Evolutionary conservation across 768 basidiomycete genomes (phyloP).

Genomic region (Boletus rubropictus): DNA sequence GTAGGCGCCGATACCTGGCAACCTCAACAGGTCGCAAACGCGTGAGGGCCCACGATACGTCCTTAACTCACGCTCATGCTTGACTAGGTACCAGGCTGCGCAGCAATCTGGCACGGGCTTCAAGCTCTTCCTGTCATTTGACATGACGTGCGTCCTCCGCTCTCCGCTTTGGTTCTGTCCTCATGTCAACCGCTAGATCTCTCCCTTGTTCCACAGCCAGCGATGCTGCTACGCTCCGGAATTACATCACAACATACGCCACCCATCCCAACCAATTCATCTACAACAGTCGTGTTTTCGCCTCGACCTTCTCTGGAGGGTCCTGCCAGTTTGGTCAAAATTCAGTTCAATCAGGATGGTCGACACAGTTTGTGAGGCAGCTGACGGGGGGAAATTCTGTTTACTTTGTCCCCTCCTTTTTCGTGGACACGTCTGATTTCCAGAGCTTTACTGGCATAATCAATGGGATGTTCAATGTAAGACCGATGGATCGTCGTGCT

Average conservation of each 20-base stretch:
- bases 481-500: conserved; percentile 14
- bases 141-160: conserved; percentile 56
- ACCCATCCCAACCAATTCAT: conserved; percentile 56
- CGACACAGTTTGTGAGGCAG: conserved; percentile 43
- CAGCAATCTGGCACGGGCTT: conserved; percentile 47
- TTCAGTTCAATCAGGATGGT: conserved; percentile 52
- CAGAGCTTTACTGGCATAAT: conserved; percentile 43
- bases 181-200: conserved; percentile 33
- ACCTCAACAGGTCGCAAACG: conserved; percentile 52
- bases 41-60: conserved; percentile 36
- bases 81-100: conserved; percentile 50
- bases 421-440: conserved; percentile 48
- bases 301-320: conserved; percentile 71
- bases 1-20: conserved; percentile 64
- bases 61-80: conserved; percentile 14
- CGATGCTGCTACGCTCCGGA: conserved; percentile 47
- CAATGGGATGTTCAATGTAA: conserved; percentile 56
- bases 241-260: conserved; percentile 49
- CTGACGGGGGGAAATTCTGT: conserved; percentile 42
- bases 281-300: conserved; percentile 44
- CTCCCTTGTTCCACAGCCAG: conserved; percentile 45
- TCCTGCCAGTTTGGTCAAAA: conserved; percentile 59
- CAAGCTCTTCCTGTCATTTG: conserved; percentile 73
- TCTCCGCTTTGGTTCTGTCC: neutral
- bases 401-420: conserved; percentile 68